Evolutionary conservation across 257 asterid species (phyloP).

Genomic region (Forsythia viridissima): DNA sequence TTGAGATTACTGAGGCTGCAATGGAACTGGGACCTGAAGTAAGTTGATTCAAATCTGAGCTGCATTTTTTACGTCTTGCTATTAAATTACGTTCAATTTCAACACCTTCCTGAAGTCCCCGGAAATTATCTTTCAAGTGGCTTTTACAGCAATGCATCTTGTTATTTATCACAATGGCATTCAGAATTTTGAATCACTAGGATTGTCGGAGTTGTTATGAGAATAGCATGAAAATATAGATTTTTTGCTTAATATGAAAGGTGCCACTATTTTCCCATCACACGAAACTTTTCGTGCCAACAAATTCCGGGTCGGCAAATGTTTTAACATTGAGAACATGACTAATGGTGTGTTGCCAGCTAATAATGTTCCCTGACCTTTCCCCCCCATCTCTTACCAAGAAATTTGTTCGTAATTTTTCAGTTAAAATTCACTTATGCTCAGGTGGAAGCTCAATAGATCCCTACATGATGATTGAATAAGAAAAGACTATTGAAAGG

Average conservation of each 20-base stretch:
- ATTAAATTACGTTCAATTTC: background rate
- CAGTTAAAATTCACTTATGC: background rate
- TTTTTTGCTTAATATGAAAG: background rate
- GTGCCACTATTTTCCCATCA: background rate
- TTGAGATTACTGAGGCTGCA: slow-evolving; percentile 96
- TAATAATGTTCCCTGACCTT: background rate
- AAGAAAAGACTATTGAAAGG: background rate
- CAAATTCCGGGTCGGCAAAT: background rate
- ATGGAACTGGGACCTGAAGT: slow-evolving; percentile 91
- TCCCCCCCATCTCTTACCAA: background rate
- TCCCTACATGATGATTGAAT: background rate
- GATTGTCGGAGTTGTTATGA: background rate
- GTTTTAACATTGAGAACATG: background rate
- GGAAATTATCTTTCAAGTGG: background rate
- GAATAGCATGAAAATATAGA: background rate
- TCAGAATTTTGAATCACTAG: background rate
- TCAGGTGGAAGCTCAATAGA: background rate
- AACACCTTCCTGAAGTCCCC: background rate
- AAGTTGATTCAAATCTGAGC: slow-evolving; percentile 29
- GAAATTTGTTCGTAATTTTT: background rate
- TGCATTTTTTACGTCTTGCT: background rate
- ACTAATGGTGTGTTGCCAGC: background rate
- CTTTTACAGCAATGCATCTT: background rate
- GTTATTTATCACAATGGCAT: background rate
- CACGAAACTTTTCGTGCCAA: background rate